These are phyloP conservation scores for Aureobasidium lini DNA, from an alignment of 2,329 filamentous ascomycete genomes.

Conservation along the genomic window DNA sequence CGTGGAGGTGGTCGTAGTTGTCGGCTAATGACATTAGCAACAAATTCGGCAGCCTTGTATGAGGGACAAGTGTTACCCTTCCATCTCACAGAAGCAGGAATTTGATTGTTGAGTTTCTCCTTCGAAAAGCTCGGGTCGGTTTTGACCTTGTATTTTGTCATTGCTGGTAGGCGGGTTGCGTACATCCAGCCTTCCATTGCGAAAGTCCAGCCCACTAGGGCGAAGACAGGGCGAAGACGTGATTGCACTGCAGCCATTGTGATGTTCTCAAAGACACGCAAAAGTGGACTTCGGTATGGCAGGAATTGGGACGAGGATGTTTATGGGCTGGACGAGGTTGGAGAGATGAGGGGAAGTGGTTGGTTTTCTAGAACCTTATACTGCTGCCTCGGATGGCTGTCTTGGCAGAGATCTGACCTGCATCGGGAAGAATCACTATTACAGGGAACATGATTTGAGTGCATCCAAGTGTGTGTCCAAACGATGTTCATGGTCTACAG, in stretches of 20 bases:
- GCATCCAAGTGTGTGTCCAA: too few relatives aligned
- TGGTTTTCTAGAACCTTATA: background rate
- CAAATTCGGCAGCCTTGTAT: too few relatives aligned
- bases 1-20: conserved; percentile 38
- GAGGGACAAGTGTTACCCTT: background rate
- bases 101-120: conserved; percentile 17
- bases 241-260: conserved; percentile 4
- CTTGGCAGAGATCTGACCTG: background rate
- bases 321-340: background rate
- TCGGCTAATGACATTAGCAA: conserved; percentile 21
- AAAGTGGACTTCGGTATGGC: background rate
- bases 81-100: conserved; percentile 19
- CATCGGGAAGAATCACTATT: too few relatives aligned
- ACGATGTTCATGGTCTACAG: too few relatives aligned
- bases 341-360: background rate
- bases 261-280: background rate
- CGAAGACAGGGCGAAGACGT: conserved; percentile 24
- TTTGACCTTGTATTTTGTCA: conserved; percentile 25
- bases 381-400: background rate
- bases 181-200: conserved; percentile 38
- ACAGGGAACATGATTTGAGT: too few relatives aligned
- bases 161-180: conserved; percentile 31
- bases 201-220: conserved; percentile 32
- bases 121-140: background rate
- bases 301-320: background rate